Conservation (phyloP, 768 basidiomycete species). For the Leucocoprinus birnbaumii region DNA sequence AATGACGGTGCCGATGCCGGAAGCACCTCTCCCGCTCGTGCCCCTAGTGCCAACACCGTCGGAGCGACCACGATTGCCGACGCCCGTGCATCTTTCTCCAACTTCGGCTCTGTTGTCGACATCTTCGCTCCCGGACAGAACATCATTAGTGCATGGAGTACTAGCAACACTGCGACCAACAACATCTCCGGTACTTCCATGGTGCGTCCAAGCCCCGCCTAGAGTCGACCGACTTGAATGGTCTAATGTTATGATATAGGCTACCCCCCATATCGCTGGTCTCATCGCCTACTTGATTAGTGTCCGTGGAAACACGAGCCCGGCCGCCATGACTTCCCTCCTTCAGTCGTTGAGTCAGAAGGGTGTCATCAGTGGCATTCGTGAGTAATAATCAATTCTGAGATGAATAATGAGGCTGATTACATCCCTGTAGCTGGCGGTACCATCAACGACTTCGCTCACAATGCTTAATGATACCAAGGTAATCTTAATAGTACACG, state of each 20-base stretch:
- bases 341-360: constrained; percentile 24
- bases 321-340: constrained; percentile 24
- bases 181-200: constrained; percentile 24
- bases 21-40: constrained; percentile 31
- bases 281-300: constrained; percentile 35
- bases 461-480: constrained; percentile 14
- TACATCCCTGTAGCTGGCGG: constrained; percentile 17
- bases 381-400: constrained; percentile 16
- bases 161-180: constrained; percentile 21
- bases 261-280: constrained; percentile 39
- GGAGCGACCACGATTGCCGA: constrained; percentile 35
- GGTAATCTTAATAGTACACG: too few species aligned
- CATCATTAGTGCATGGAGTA: constrained; percentile 29
- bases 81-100: constrained; percentile 32
- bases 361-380: constrained; percentile 24
- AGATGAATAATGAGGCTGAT: neutral
- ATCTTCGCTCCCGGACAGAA: constrained; percentile 37
- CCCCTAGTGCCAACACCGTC: constrained; percentile 32
- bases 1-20: constrained; percentile 29
- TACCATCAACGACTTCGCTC: constrained; percentile 25
- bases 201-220: constrained; percentile 14
- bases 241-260: constrained; percentile 17
- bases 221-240: neutral
- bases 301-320: constrained; percentile 26
- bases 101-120: constrained; percentile 40